Percentiles rank a stretch among this genome's conserved stretches.
phyloP scores from a whole-genome alignment of 2,329 filamentous ascomycete species.

The Cladophialophora exuberans region DNA sequence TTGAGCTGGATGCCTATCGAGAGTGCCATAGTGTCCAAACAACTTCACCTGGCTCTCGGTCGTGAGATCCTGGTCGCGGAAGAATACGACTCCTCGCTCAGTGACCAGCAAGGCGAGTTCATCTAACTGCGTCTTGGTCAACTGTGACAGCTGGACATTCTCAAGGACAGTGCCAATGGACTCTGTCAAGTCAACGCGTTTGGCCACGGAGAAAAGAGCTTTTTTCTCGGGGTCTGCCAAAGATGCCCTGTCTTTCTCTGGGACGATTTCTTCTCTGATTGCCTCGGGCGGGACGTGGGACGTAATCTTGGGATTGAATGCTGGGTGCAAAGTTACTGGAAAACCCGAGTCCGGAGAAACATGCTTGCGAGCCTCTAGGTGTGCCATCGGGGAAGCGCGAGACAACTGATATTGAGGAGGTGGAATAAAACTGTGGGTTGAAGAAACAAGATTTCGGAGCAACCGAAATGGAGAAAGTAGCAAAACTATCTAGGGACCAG shows the following conservation, averaged over 20 bases:
- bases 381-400: slow-evolving; percentile 37
- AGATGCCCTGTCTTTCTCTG: slow-evolving; percentile 39
- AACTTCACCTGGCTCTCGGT: slow-evolving; percentile 48
- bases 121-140: slow-evolving; percentile 52
- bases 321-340: slow-evolving; percentile 51
- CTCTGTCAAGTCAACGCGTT: slow-evolving; percentile 39
- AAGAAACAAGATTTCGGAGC: too few species aligned
- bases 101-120: slow-evolving; percentile 66
- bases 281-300: slow-evolving; percentile 47
- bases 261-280: slow-evolving; percentile 36
- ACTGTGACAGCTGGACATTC: slow-evolving; percentile 49
- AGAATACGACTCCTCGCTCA: slow-evolving; percentile 58
- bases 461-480: too few species aligned
- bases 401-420: too few species aligned
- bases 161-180: slow-evolving; percentile 45
- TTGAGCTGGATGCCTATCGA: slow-evolving; percentile 53
- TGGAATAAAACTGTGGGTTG: too few species aligned
- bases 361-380: slow-evolving; percentile 52
- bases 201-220: slow-evolving; percentile 39
- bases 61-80: slow-evolving; percentile 55
- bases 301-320: slow-evolving; percentile 53
- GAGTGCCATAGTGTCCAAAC: slow-evolving; percentile 52
- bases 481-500: too few species aligned
- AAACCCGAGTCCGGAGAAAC: slow-evolving; percentile 55
- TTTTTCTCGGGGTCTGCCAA: slow-evolving; percentile 47